Base-by-base conservation (phyloP, 2,329 filamentous ascomycete species). In the Cordyceps cateniannulata region DNA sequence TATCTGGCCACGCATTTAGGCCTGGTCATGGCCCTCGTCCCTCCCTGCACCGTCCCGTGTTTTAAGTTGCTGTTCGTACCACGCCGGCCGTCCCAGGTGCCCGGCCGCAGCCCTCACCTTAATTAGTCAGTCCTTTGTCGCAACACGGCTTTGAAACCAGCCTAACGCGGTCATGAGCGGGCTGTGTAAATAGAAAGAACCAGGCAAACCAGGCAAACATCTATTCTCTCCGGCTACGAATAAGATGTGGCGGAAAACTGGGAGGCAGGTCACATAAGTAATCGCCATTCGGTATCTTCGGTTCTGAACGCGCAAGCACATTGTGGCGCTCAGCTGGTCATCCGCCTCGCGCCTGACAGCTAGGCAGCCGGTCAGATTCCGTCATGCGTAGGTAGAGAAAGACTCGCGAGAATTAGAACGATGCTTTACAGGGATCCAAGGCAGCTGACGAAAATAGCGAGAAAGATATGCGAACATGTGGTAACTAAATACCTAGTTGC, bases 11-110 rank as follows among this genome's bases (percentile, higher is more conserved):
- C n/a, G n/a, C n/a, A n/a, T n/a, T n/a, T n/a, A n/a, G n/a, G n/a
- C n/a, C n/a, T n/a, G n/a, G n/a, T n/a, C n/a, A n/a, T 53, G 10
- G 24, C 10, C 20, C 14, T 56, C 24, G 51, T 40, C 50, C 16
- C 16, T 55, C 24, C 25, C 52, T 55, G 40, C 52, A 25, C 27
- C 40, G 25, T 55, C 52, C 52, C n/a, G 52, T 57, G 54, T 57
- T 57, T 49, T 49, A 57, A 29, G 44, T 38, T 57, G 5, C 32
- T 10, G 14, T 27, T 42, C 12, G 16, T 16, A 42, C 18, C 16
- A 18, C 38, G 8, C 9, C 32, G 32, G 32, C 8, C 29, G 48
- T 25, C 18, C 48, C 48, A 32, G 32, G 4, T 48, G 3, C 10
- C 12, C 5, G 27, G 8, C 8, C 38, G 44, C 10, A 24, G 8